Evolutionary conservation across 176 grass and related monocot species (phyloP).

Genomic region (Echinochloa phyllopogon): DNA sequence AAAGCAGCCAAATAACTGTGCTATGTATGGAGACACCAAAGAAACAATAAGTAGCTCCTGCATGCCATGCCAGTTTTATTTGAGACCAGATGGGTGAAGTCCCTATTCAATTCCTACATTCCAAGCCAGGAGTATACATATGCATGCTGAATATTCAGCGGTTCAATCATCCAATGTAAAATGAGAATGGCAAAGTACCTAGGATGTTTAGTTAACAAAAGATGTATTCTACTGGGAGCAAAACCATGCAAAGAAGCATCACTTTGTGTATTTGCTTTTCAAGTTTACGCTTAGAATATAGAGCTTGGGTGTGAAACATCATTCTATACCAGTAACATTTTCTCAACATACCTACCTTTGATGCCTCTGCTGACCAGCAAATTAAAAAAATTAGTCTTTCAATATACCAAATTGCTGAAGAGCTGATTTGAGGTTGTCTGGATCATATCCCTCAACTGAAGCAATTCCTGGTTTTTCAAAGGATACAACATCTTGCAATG

Average conservation of each 20-base stretch:
- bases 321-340: background rate
- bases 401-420: slow-evolving; percentile 61
- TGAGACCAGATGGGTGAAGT: background rate
- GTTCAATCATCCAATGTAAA: background rate
- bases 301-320: background rate
- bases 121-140: background rate
- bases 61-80: background rate
- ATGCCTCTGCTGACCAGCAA: slow-evolving; percentile 11
- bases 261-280: background rate
- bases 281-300: background rate
- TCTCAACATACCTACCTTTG: slow-evolving; percentile 32
- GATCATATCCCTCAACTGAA: slow-evolving; percentile 56
- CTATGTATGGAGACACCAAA: background rate
- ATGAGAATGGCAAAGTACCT: background rate
- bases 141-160: background rate
- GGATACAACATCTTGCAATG: slow-evolving; percentile 66
- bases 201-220: background rate
- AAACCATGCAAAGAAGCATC: background rate
- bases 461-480: slow-evolving; percentile 73
- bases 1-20: slow-evolving; percentile 8
- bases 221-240: background rate
- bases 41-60: background rate
- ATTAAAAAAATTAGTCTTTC: slow-evolving; percentile 35
- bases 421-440: slow-evolving; percentile 49
- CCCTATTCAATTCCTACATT: slow-evolving; percentile 1